phyloP scores from a whole-genome alignment of 805 yeast genomes.

The Saccharomyces paradoxus region DNA sequence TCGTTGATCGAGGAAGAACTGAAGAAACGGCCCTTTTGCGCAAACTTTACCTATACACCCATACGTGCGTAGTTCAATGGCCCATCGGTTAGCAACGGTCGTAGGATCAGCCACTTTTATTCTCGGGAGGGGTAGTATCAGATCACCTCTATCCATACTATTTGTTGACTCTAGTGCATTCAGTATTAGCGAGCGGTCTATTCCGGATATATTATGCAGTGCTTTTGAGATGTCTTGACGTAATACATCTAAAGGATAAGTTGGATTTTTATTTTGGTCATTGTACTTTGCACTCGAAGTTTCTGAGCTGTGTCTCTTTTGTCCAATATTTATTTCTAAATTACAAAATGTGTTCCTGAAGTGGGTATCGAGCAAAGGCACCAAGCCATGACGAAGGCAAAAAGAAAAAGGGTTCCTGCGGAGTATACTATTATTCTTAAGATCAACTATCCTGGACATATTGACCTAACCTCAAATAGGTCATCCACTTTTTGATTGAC shows the following conservation, averaged over 20 bases:
- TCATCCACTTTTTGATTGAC: not conserved
- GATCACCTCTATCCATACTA: constrained; percentile 84
- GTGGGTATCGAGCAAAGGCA: not conserved
- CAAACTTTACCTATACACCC: constrained; percentile 62
- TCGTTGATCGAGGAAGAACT: constrained; percentile 70
- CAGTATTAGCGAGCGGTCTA: constrained; percentile 58
- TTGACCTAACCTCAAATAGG: not conserved
- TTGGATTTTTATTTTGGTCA: not conserved
- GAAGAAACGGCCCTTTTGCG: constrained; percentile 85
- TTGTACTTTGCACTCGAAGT: not conserved
- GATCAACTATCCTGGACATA: not conserved
- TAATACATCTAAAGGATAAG: not conserved
- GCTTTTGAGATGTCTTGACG: constrained; percentile 41
- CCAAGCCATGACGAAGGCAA: not conserved
- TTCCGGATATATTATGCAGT: constrained; percentile 63
- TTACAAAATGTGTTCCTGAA: not conserved
- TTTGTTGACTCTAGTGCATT: constrained; percentile 84
- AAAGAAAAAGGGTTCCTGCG: not conserved
- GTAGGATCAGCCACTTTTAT: constrained; percentile 76
- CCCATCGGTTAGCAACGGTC: constrained; percentile 68
- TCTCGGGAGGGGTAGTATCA: constrained; percentile 85
- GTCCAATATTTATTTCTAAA: not conserved
- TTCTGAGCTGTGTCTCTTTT: not conserved
- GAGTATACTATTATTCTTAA: not conserved
- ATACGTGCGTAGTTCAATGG: constrained; percentile 56